Evolutionary conservation across 768 basidiomycete species (phyloP).

Genomic region (Russula sp.): DNA sequence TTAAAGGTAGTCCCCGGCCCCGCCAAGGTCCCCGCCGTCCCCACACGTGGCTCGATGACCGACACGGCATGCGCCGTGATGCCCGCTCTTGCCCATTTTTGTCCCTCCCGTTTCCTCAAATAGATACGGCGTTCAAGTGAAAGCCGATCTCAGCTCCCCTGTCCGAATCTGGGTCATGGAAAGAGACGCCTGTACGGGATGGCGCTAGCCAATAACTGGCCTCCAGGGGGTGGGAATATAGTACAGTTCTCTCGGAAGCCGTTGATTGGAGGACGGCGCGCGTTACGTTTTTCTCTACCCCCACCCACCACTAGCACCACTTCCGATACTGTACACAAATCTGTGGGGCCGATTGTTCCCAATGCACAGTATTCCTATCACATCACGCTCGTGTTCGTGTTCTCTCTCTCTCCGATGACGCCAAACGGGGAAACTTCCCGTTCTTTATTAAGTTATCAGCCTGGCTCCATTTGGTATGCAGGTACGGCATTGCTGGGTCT

Average conservation of each 20-base stretch:
- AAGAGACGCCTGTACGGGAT: background rate
- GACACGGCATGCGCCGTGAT: background rate
- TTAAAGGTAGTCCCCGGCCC: slow-evolving; percentile 23
- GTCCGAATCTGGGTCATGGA: background rate
- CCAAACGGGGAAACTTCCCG: background rate
- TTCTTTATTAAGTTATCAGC: background rate
- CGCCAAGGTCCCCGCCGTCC: slow-evolving; percentile 11
- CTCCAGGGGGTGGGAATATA: background rate
- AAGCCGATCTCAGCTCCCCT: background rate
- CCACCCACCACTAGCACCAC: background rate
- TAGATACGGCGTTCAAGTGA: background rate
- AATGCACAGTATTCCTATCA: background rate
- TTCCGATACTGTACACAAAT: background rate
- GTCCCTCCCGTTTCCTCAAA: background rate
- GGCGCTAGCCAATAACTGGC: background rate
- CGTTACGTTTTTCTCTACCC: background rate
- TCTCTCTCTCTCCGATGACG: background rate
- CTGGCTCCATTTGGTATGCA: slow-evolving; percentile 12
- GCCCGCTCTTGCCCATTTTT: background rate
- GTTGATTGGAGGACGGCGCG: background rate
- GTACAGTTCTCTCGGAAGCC: background rate
- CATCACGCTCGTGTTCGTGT: background rate
- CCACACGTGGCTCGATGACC: slow-evolving; percentile 9
- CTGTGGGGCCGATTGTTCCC: background rate
- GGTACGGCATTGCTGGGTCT: background rate